Evolutionary conservation across 1,284 basidiomycete genomes (phyloP).

Genomic region (Pulveroboletus sp.): DNA sequence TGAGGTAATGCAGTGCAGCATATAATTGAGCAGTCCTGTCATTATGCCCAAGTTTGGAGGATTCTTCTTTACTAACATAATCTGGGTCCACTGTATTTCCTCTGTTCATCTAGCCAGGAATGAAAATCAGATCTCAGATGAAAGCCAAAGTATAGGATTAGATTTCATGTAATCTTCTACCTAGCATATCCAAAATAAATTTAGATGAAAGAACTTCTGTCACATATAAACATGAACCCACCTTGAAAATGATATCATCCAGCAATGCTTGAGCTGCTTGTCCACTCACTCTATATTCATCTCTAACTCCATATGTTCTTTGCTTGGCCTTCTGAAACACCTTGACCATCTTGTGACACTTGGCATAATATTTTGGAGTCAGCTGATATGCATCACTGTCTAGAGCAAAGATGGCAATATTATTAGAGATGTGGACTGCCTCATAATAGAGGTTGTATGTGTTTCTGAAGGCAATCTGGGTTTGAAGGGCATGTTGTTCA

Average conservation of each 20-base stretch:
- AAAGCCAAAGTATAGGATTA: constrained; percentile 8
- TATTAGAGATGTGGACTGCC: constrained; percentile 1
- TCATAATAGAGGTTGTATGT: constrained; percentile 19
- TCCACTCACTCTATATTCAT: constrained; percentile 9
- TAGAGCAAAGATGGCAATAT: neutral
- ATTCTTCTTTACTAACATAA: neutral
- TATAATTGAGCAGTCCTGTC: constrained; percentile 14
- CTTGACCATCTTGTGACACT: neutral
- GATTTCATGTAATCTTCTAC: constrained; percentile 7
- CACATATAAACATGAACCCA: neutral
- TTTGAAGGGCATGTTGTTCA: neutral
- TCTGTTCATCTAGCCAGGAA: neutral
- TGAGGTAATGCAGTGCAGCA: constrained; percentile 2
- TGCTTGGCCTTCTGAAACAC: neutral
- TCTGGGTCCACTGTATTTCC: constrained; percentile 8
- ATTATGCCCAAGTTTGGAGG: constrained; percentile 10
- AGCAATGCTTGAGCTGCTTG: neutral
- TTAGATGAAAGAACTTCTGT: neutral
- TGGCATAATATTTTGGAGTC: neutral
- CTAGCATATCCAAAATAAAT: neutral
- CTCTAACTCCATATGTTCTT: constrained; percentile 12
- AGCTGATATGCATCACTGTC: constrained; percentile 21
- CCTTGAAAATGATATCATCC: neutral
- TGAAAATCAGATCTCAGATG: constrained; percentile 5
- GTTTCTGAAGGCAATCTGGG: constrained; percentile 10